A percentile compares a stretch with the other conserved stretches of the same genome.
These are phyloP conservation scores for Hymenoscyphus fructigenus DNA, from an alignment of 2,329 filamentous ascomycete genomes.

Conservation along the genomic window DNA sequence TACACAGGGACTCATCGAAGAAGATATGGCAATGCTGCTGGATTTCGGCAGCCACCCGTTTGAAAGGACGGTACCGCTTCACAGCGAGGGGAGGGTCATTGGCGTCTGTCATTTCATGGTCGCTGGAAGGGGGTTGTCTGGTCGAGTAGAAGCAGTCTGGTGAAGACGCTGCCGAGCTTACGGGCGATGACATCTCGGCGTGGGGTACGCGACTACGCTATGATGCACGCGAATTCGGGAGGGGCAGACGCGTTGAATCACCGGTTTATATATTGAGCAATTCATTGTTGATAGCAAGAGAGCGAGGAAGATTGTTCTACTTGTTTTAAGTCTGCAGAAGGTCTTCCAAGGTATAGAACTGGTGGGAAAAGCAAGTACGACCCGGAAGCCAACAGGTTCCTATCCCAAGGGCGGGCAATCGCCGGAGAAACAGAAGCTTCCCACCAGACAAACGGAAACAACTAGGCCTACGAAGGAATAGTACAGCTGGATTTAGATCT, in stretches of 20 bases:
- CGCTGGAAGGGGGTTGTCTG: conserved; percentile 9
- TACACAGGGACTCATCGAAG: conserved; percentile 63
- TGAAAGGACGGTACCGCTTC: conserved; percentile 51
- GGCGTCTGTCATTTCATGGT: conserved; percentile 9
- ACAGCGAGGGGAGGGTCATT: neutral
- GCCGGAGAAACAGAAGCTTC: too few relatives aligned
- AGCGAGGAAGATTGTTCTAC: neutral
- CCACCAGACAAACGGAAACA: too few relatives aligned
- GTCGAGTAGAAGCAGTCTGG: conserved; percentile 18
- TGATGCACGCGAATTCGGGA: neutral
- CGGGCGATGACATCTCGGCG: neutral
- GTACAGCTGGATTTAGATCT: too few relatives aligned
- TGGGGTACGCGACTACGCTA: neutral
- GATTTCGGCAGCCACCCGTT: conserved; percentile 60
- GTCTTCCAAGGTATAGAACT: neutral
- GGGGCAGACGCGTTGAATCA: neutral
- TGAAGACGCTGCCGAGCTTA: neutral
- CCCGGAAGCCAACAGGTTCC: neutral
- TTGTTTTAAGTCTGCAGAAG: neutral
- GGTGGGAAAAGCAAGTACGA: neutral
- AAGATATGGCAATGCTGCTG: conserved; percentile 68
- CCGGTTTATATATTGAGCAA: neutral
- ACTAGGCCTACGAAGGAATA: too few relatives aligned
- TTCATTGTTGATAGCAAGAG: neutral
- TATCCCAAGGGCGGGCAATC: neutral